Evolutionary conservation across 2,329 filamentous ascomycete species (phyloP).

Genomic region (Cucurbitaria berberidis): DNA sequence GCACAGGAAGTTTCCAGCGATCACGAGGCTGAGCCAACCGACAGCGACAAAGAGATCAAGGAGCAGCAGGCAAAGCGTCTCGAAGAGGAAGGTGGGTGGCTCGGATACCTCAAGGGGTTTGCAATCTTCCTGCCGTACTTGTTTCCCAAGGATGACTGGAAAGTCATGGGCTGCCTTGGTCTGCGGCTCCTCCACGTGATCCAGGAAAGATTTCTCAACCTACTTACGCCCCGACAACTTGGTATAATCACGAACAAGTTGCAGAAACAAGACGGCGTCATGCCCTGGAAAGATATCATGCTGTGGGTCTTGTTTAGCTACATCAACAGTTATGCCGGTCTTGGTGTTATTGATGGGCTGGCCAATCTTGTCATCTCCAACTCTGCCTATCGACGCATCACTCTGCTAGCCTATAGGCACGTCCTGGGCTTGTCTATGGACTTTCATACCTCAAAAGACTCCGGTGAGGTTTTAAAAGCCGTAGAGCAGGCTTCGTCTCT

Average conservation of each 20-base stretch:
- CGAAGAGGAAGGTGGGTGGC: slow-evolving; percentile 77
- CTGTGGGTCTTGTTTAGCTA: slow-evolving; percentile 58
- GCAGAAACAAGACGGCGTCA: slow-evolving; percentile 50
- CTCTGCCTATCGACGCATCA: slow-evolving; percentile 64
- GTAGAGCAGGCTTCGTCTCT: slow-evolving; percentile 69
- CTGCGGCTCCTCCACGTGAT: slow-evolving; percentile 72
- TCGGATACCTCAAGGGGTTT: slow-evolving; percentile 77
- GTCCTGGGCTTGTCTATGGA: slow-evolving; percentile 73
- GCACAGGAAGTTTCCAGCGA: slow-evolving; percentile 18
- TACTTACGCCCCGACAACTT: slow-evolving; percentile 80
- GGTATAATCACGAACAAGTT: slow-evolving; percentile 79
- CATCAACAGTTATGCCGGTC: slow-evolving; percentile 59
- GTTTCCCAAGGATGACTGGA: slow-evolving; percentile 72
- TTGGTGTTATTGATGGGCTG: slow-evolving; percentile 58
- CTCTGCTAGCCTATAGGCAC: slow-evolving; percentile 68
- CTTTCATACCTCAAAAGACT: slow-evolving; percentile 70
- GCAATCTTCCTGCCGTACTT: slow-evolving; percentile 77
- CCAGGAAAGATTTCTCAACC: slow-evolving; percentile 73
- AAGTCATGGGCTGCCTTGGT: slow-evolving; percentile 70
- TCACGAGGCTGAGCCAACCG: slow-evolving; percentile 59
- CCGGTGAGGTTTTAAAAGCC: slow-evolving; percentile 68
- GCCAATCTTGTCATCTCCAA: slow-evolving; percentile 64
- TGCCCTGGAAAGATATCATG: slow-evolving; percentile 61
- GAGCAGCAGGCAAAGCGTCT: slow-evolving; percentile 64
- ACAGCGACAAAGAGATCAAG: slow-evolving; percentile 62